Evolutionary conservation across 2,329 filamentous ascomycete genomes (phyloP).

Genomic region (Penicillium sp.): DNA sequence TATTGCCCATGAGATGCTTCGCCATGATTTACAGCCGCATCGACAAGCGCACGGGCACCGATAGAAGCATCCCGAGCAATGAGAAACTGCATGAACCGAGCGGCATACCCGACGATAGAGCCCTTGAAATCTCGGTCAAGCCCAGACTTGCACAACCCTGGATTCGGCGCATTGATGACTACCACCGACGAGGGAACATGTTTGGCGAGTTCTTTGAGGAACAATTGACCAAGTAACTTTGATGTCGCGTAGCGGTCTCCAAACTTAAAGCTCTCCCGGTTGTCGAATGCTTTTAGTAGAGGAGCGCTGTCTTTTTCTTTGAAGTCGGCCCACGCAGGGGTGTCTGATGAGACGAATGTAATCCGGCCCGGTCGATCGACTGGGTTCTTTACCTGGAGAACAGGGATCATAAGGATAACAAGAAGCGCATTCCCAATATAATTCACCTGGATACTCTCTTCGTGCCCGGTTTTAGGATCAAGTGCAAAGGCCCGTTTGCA

Average conservation of each 20-base stretch:
- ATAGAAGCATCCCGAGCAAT: conserved; percentile 6
- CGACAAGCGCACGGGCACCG: conserved; percentile 12
- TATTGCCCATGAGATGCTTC: conserved; percentile 17
- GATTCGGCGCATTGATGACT: conserved; percentile 9
- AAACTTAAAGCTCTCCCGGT: not conserved
- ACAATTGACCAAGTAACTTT: conserved; percentile 24
- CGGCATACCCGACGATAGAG: not conserved
- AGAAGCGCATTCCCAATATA: conserved; percentile 35
- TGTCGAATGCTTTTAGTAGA: conserved; percentile 1
- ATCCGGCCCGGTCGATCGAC: not conserved
- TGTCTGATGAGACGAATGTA: not conserved
- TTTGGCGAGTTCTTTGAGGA: conserved; percentile 11
- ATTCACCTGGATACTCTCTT: conserved; percentile 46
- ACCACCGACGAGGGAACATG: conserved; percentile 12
- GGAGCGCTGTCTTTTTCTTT: not conserved
- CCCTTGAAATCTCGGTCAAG: conserved; percentile 15
- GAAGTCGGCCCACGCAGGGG: not conserved
- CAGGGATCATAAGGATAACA: conserved; percentile 25
- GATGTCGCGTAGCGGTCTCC: conserved; percentile 19
- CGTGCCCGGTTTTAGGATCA: conserved; percentile 15
- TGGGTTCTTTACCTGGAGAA: conserved; percentile 19
- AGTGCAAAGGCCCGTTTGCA: conserved; percentile 25
- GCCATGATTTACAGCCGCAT: conserved; percentile 16
- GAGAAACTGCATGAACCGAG: not conserved
- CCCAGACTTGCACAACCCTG: conserved; percentile 12